phyloP scores from a whole-genome alignment of 1,284 basidiomycete species.

The Chondrostereum purpureum region DNA sequence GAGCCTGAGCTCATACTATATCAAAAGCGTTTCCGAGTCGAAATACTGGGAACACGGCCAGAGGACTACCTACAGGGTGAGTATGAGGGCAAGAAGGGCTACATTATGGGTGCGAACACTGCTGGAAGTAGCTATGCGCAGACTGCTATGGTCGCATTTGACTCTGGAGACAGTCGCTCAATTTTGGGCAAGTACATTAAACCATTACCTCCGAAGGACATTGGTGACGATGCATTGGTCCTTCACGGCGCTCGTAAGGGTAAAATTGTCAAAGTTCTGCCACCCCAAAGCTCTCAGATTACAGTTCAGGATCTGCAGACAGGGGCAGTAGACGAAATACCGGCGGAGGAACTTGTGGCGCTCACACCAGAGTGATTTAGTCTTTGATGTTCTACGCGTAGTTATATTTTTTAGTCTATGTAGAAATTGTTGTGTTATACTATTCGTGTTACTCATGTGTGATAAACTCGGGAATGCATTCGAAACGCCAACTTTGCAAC shows the following conservation, averaged over 20 bases:
- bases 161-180: constrained; percentile 24
- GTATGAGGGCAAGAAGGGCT: constrained; percentile 43
- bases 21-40: constrained; percentile 41
- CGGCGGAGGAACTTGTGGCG: neutral
- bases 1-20: constrained; percentile 27
- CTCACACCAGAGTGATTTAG: neutral
- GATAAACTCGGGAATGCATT: no score
- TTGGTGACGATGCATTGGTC: constrained; percentile 33
- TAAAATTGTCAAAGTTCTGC: constrained; percentile 25
- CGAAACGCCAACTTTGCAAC: no score
- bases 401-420: neutral
- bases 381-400: neutral
- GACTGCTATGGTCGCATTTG: constrained; percentile 33
- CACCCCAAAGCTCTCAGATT: neutral
- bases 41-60: constrained; percentile 40
- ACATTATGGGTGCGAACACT: constrained; percentile 26
- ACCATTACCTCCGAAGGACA: constrained; percentile 29
- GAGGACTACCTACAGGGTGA: constrained; percentile 48
- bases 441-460: no score
- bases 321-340: neutral
- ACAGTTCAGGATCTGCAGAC: neutral
- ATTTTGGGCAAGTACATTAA: constrained; percentile 32
- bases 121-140: constrained; percentile 28
- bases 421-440: neutral
- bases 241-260: constrained; percentile 29